Conservation (phyloP, 495 filamentous ascomycete species). For the Aspergillus sparsus region DNA sequence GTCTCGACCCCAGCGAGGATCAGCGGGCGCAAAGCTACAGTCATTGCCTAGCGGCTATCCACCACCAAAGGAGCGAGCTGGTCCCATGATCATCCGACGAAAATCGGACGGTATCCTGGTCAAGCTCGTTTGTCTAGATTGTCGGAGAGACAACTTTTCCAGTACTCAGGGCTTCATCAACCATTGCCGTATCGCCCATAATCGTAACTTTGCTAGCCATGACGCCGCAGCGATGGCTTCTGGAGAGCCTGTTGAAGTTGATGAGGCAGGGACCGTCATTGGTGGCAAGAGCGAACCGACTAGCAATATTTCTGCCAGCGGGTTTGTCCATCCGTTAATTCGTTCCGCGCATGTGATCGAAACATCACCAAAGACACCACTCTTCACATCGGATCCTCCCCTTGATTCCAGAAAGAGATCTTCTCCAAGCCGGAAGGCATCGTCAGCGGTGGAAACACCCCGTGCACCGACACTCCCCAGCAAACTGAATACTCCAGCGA, state of each 20-base stretch:
- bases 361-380: conserved; percentile 48
- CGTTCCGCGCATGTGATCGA: conserved; percentile 59
- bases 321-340: conserved; percentile 70
- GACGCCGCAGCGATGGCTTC: conserved; percentile 90
- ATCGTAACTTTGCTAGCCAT: conserved; percentile 87
- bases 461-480: conserved; percentile 20
- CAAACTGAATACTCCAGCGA: conserved; percentile 20
- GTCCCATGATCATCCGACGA: conserved; percentile 61
- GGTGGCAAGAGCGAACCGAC: conserved; percentile 49
- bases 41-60: conserved; percentile 73
- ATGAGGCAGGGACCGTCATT: conserved; percentile 58
- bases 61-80: conserved; percentile 64
- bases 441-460: conserved; percentile 36
- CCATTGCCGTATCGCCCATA: conserved; percentile 94
- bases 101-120: conserved; percentile 61
- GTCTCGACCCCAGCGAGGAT: conserved; percentile 62
- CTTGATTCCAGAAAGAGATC: conserved; percentile 32
- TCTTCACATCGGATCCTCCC: conserved; percentile 46
- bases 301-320: conserved; percentile 40
- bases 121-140: conserved; percentile 88
- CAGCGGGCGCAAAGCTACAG: conserved; percentile 62
- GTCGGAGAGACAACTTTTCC: conserved; percentile 83
- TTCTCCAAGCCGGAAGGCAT: conserved; percentile 17
- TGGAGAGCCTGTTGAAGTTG: conserved; percentile 75
- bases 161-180: conserved; percentile 98